A percentile compares a stretch with the other conserved stretches of the same genome.
Conservation (phyloP, 345 rosid species). For the Chamaenerion angustifolium region DNA sequence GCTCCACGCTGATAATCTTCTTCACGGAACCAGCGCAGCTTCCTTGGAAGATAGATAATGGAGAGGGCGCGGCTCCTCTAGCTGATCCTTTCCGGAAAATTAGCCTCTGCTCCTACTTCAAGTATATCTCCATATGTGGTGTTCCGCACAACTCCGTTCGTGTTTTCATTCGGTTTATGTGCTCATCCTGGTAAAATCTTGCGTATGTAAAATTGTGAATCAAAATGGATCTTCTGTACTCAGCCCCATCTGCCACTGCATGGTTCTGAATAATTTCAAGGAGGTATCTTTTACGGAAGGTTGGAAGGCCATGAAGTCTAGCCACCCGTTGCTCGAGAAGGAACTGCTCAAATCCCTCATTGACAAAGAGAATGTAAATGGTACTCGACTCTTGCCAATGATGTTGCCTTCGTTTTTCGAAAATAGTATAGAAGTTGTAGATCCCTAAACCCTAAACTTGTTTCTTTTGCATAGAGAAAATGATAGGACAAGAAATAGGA, state of each 20-base stretch:
- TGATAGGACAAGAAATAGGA: slow-evolving; percentile 32
- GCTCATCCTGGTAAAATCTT: slow-evolving; percentile 56
- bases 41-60: slow-evolving; percentile 66
- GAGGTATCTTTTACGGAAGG: slow-evolving; percentile 45
- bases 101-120: slow-evolving; percentile 79
- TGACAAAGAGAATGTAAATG: slow-evolving; percentile 39
- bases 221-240: slow-evolving; percentile 8
- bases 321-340: slow-evolving; percentile 72
- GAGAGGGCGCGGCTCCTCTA: slow-evolving; percentile 12
- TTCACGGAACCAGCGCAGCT: no score
- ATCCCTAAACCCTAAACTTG: neutral
- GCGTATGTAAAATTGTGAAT: neutral
- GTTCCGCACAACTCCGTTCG: slow-evolving; percentile 62
- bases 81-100: slow-evolving; percentile 46
- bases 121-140: slow-evolving; percentile 51
- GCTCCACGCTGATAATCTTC: no score
- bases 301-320: slow-evolving; percentile 72
- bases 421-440: neutral
- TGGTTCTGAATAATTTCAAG: slow-evolving; percentile 41
- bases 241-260: slow-evolving; percentile 46
- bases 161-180: slow-evolving; percentile 63
- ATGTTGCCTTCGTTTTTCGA: neutral
- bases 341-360: slow-evolving; percentile 39
- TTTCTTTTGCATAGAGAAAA: slow-evolving; percentile 27
- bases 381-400: no score